Evolutionary conservation across 129 eudicot genomes (phyloP).

Genomic region (Chrysanthemum lavandulifolium): DNA sequence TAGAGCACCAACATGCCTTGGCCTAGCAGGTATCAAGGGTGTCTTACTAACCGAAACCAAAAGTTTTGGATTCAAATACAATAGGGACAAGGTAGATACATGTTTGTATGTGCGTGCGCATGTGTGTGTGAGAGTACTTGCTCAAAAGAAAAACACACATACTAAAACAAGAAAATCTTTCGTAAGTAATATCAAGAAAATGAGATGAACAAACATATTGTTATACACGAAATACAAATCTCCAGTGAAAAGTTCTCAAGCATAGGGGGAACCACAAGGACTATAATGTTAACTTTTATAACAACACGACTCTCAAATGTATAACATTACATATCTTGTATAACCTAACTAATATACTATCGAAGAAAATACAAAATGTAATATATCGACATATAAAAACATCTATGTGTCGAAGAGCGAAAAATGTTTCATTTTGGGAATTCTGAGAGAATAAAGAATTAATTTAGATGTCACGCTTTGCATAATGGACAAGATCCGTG

Average conservation of each 20-base stretch:
- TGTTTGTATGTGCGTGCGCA: no score
- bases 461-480: conserved; percentile 72
- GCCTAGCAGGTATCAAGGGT: no score
- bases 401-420: conserved; percentile 31
- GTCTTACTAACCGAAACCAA: no score
- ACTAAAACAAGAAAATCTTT: no score
- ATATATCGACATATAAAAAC: conserved; percentile 32
- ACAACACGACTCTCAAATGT: conserved; percentile 6
- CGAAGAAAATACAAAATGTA: conserved; percentile 29
- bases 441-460: conserved; percentile 31
- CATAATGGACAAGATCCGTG: conserved; percentile 99
- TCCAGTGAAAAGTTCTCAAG: no score
- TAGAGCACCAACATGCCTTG: no score
- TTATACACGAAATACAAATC: not conserved
- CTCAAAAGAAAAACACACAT: not conserved
- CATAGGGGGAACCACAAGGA: not conserved
- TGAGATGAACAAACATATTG: conserved; percentile 1
- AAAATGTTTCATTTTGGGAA: conserved; percentile 28
- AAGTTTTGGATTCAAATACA: not conserved
- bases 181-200: no score
- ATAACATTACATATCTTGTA: conserved; percentile 27
- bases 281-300: conserved; percentile 17
- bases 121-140: not conserved
- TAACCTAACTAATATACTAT: conserved; percentile 38
- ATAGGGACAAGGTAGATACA: not conserved